phyloP scores from a whole-genome alignment of 179 eudicot species.

The Actinidia arguta region DNA sequence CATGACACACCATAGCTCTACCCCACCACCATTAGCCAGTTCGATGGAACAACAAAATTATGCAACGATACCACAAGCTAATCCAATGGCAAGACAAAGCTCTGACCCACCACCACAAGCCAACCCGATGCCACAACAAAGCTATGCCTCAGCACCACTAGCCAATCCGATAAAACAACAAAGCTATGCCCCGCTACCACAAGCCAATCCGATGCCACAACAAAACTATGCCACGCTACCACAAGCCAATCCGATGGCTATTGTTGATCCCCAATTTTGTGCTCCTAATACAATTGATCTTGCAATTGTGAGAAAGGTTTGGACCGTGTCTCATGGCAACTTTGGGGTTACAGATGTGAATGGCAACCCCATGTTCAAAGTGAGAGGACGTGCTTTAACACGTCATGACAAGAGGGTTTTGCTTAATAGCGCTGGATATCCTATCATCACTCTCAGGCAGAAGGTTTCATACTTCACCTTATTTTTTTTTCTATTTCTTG shows the following conservation, averaged over 20 bases:
- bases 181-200: too few species aligned
- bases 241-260: background rate
- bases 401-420: slow-evolving; percentile 19
- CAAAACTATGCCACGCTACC: too few species aligned
- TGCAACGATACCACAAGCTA: too few species aligned
- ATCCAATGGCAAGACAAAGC: too few species aligned
- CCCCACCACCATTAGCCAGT: too few species aligned
- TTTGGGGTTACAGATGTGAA: slow-evolving; percentile 32
- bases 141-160: too few species aligned
- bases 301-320: background rate
- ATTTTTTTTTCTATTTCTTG: background rate
- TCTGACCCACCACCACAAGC: too few species aligned
- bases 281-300: background rate
- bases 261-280: background rate
- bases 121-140: too few species aligned
- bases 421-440: slow-evolving; percentile 29
- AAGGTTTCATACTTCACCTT: slow-evolving; percentile 24
- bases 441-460: slow-evolving; percentile 29
- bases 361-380: slow-evolving; percentile 32
- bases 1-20: too few species aligned
- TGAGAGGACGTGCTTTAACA: slow-evolving; percentile 6
- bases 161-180: too few species aligned
- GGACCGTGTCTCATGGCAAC: background rate
- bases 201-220: too few species aligned
- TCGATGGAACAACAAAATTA: too few species aligned